Evolutionary conservation across 352 stramenopile species (phyloP).

Genomic region (Plasmopara viticola): DNA sequence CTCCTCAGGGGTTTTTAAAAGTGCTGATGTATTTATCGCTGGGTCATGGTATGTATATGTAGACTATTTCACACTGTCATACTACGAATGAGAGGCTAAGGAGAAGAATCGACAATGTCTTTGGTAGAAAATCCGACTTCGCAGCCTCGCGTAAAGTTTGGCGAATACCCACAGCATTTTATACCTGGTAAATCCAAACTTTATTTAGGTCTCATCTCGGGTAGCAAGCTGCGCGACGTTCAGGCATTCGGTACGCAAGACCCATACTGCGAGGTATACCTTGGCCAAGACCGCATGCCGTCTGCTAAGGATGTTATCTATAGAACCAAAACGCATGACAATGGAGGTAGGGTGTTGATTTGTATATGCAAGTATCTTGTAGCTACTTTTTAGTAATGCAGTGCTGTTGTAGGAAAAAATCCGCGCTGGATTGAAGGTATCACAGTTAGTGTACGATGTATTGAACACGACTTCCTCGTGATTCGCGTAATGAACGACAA

Average conservation of each 20-base stretch:
- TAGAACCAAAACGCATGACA: constrained; percentile 67
- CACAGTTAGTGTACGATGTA: constrained; percentile 53
- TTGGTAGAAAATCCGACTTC: constrained; percentile 61
- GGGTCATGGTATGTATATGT: constrained; percentile 41
- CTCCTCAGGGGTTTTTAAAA: constrained; percentile 60
- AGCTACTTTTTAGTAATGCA: not conserved
- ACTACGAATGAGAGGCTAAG: constrained; percentile 2
- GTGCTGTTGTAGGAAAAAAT: constrained; percentile 49
- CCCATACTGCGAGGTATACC: constrained; percentile 62
- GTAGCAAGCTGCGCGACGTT: constrained; percentile 68
- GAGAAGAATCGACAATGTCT: not conserved
- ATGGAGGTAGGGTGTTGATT: constrained; percentile 35
- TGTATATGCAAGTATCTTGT: not conserved
- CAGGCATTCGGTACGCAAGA: constrained; percentile 76
- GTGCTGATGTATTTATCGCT: constrained; percentile 67
- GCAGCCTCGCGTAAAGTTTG: constrained; percentile 54
- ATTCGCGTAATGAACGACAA: constrained; percentile 81
- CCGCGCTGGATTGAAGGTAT: constrained; percentile 69
- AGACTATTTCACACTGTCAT: not conserved
- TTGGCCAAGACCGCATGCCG: constrained; percentile 43
- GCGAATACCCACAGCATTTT: constrained; percentile 71
- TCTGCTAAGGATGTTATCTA: constrained; percentile 52
- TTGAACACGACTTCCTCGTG: constrained; percentile 74
- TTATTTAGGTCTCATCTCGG: constrained; percentile 55
- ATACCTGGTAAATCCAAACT: constrained; percentile 69